phyloP scores from a whole-genome alignment of 257 asterid genomes.

The Solanum infundibuliforme region DNA sequence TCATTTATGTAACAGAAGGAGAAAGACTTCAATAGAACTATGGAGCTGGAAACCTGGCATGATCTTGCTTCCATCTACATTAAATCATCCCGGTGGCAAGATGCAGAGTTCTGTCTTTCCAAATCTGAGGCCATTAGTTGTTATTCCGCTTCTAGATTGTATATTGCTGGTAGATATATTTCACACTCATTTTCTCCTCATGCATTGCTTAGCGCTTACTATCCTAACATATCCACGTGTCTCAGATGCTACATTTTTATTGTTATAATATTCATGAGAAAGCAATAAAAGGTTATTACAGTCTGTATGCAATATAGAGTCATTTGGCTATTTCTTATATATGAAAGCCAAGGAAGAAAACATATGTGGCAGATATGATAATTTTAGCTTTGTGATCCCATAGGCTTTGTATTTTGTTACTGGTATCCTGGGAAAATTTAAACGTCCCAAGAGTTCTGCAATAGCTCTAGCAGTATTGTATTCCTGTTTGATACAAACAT shows the following conservation, averaged over 20 bases:
- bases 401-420: not conserved
- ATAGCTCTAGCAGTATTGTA: not conserved
- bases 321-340: not conserved
- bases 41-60: slow-evolving; percentile 80
- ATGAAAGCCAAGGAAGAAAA: not conserved
- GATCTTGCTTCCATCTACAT: slow-evolving; percentile 77
- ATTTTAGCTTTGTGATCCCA: not conserved
- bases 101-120: slow-evolving; percentile 76
- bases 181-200: not conserved
- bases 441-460: not conserved
- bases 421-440: not conserved
- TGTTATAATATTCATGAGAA: not conserved
- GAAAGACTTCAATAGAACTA: slow-evolving; percentile 16
- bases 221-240: not conserved
- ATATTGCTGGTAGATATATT: slow-evolving; percentile 42
- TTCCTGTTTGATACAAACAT: not conserved
- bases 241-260: not conserved
- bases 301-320: not conserved
- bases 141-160: slow-evolving; percentile 66
- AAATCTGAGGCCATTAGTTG: slow-evolving; percentile 47
- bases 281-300: not conserved
- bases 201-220: not conserved
- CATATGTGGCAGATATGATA: not conserved
- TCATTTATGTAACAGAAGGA: slow-evolving; percentile 31
- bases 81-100: slow-evolving; percentile 56